These are phyloP conservation scores for Durio zibethinus DNA, from an alignment of 345 rosid genomes.

Conservation along the genomic window DNA sequence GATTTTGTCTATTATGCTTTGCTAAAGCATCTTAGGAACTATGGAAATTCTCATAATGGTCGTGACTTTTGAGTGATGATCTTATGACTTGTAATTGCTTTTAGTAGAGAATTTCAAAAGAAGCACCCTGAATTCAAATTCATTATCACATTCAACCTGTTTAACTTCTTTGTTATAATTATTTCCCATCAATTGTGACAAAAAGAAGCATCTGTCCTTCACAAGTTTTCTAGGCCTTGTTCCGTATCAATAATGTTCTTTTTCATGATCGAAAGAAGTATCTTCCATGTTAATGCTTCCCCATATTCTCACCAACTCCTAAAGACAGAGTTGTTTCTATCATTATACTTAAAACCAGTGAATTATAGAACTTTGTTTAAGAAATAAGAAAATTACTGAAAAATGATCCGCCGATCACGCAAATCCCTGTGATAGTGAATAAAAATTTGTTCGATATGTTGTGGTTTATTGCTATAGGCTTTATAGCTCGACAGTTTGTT, in stretches of 20 bases:
- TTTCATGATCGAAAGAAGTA: neutral
- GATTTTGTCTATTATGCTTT: neutral
- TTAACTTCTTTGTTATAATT: neutral
- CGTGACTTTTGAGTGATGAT: neutral
- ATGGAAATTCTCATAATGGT: neutral
- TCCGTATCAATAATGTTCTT: neutral
- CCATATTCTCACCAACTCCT: neutral
- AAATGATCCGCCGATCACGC: constrained; percentile 9
- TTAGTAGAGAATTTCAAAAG: neutral
- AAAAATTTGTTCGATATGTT: neutral
- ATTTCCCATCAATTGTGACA: neutral
- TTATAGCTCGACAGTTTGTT: constrained; percentile 6
- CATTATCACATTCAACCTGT: neutral
- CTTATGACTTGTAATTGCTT: neutral
- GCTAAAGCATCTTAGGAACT: neutral
- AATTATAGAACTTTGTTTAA: neutral
- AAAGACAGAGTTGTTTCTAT: neutral
- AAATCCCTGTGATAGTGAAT: neutral
- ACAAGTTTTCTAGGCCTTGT: neutral
- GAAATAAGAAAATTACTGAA: neutral
- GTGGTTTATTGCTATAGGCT: neutral
- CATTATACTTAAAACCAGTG: neutral
- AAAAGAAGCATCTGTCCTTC: too few relatives aligned
- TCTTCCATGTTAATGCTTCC: neutral
- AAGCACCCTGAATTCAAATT: neutral